Evolutionary conservation across 768 basidiomycete genomes (phyloP), one percentile per base, ranked within the genome.

Genomic region (Russula brevipes): DNA sequence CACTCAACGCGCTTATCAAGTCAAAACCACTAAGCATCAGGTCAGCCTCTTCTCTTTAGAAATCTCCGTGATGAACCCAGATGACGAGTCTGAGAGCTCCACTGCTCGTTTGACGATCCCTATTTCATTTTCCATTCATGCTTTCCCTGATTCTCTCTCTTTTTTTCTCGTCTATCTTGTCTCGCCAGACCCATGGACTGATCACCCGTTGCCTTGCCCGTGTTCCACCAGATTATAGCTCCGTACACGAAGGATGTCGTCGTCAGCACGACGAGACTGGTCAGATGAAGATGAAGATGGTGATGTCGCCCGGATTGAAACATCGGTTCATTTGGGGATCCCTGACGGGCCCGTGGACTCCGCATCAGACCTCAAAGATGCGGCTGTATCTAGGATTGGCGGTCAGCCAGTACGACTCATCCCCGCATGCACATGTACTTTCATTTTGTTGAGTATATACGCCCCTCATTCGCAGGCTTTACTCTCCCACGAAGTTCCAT

Each of bases 341-440:
- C 89, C 92, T 24, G 91, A 94, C 70, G 92, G 91, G 58, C 68
- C 74, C 52, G 77, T 94, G 61, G 80, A 84, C 61, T 76, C 76
- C 61, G 70, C 78, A 57, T 68, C 76, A 46, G 90, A 93, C 72
- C 72, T 88, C 68, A 73, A 72, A 68, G 91, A 94, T 75, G 88
- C 84, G 47, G 85, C 88, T 61, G 89, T 94, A 67, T 94, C 92
- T 74, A 88, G 92, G 74, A 87, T 94, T 65, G 92, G 92, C 72
- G 92, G 92, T 72, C 81, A 81, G 77, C 92, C 92, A 81, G 91
- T 94, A 87, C 84, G 90, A 82, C 75, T 74, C 76, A 75, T 78
- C 78, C 76, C 74, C 73, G 76, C 69, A 72, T 75, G 80, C 75
- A 69, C 77, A 80, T 79, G 76, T 79, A 74, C 60, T 68, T 69